Evolutionary conservation across 108 stramenopile genomes (phyloP).

Genomic region (Cylindrotheca closterium): DNA sequence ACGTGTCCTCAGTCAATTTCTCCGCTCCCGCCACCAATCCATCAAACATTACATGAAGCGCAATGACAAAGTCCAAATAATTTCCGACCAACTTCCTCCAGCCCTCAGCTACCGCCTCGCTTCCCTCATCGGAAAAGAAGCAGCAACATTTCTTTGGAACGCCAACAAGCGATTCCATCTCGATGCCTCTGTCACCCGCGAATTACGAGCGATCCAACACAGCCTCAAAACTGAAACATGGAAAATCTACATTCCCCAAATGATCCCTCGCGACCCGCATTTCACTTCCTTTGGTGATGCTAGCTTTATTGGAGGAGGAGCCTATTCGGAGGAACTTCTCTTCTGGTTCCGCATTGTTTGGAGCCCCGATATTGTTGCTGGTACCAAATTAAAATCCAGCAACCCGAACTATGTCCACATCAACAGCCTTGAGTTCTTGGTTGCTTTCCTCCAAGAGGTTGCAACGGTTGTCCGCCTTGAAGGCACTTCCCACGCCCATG

Average conservation of each 20-base stretch:
- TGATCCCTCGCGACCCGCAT: constrained; percentile 1
- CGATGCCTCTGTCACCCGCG: background rate
- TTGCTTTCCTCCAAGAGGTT: background rate
- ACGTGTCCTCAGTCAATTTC: background rate
- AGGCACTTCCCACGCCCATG: background rate
- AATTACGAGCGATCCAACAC: background rate
- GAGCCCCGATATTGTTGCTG: background rate
- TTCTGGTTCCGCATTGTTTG: background rate
- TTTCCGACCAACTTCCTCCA: background rate
- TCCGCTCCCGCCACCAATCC: background rate
- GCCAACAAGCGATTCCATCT: background rate
- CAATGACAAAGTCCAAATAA: background rate
- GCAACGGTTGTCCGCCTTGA: background rate
- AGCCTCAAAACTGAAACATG: background rate
- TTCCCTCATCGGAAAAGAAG: background rate
- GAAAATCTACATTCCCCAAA: background rate
- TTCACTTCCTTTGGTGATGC: constrained; percentile 1
- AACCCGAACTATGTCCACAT: background rate
- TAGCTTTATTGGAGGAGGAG: background rate
- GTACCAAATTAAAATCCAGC: background rate
- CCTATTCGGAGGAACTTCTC: background rate
- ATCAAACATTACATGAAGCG: background rate
- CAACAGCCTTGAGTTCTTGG: constrained; percentile 7
- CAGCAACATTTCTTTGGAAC: background rate
- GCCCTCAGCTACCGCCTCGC: background rate